Base-by-base conservation (phyloP, 371 early-diverging fungal genomes). In the Mycotypha africana region DNA sequence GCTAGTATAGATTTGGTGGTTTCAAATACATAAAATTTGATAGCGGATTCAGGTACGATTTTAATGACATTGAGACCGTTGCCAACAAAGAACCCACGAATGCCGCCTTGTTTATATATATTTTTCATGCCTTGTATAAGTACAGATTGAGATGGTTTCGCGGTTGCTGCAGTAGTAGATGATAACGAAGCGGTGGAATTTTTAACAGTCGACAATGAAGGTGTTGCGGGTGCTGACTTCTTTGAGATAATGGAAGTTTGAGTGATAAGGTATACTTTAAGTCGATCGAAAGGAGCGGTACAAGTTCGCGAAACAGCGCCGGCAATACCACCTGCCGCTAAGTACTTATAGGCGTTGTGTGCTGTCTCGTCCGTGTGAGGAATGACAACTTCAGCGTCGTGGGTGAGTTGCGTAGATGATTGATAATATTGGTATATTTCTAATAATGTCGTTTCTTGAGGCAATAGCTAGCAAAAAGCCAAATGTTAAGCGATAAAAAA, bases 201-300 rank as follows among this genome's bases (percentile, higher is more conserved):
- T 32, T 42, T 28, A 28, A 28, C 8, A 8, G 30, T 28, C n/a
- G n/a, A n/a, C n/a, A n/a, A n/a, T n/a, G n/a, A n/a, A n/a, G 41
- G 11, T 41, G 41, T 4, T 38, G 39, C 17, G 21, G 14, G n/a
- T 23, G 33, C 28, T 28, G 5, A 8, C 15, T 9, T 9, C 15
- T 33, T 9, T 14, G 9, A 20, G n/a, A 45, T 42, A 12, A 46
- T 52, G 3, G 62, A 38, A 2, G 72, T 75, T 37, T 76, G 74
- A 11, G 79, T 84, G 44, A 81, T 81, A 19, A 89, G 76, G 61
- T 84, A 81, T 31, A 88, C 82, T 58, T 84, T 85, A n/a, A 86
- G 70, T 25, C 89, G 79, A 68, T 89, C 91, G 47, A 91, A 69
- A 3, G 91, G 91, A 11, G 91, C 91, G 1, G 91, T 91, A 44